phyloP scores from a whole-genome alignment of 2,329 filamentous ascomycete genomes.

The Acrocalymma vagum region DNA sequence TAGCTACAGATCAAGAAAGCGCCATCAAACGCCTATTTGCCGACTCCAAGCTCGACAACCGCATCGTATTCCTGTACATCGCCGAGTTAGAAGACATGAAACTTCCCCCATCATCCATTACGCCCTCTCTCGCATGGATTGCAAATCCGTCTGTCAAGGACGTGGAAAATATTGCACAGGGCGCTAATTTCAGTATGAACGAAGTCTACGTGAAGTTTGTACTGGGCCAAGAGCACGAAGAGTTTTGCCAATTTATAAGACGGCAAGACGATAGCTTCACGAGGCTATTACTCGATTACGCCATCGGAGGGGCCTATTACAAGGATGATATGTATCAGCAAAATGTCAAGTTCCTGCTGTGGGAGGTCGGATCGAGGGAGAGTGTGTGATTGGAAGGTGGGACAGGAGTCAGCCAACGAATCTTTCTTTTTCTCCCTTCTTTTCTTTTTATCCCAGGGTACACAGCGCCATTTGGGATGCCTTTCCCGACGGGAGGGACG shows the following conservation, averaged over 20 bases:
- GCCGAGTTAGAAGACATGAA: slow-evolving; percentile 15
- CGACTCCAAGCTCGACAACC: slow-evolving; percentile 15
- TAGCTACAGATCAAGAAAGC: slow-evolving; percentile 21
- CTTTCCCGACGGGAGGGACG: too few species aligned
- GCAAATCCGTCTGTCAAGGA: slow-evolving; percentile 27
- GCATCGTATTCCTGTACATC: slow-evolving; percentile 26
- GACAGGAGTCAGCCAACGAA: too few species aligned
- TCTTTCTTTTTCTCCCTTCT: too few species aligned
- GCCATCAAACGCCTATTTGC: slow-evolving; percentile 18
- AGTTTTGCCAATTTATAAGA: slow-evolving; percentile 31
- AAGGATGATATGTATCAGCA: slow-evolving; percentile 22
- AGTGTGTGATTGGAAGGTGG: slow-evolving; percentile 21
- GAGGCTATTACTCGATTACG: slow-evolving; percentile 25
- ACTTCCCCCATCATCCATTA: slow-evolving; percentile 12
- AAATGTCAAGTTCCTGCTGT: slow-evolving; percentile 30
- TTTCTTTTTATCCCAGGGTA: too few species aligned
- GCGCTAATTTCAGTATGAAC: slow-evolving; percentile 25
- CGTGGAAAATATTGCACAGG: slow-evolving; percentile 23
- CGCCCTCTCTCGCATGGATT: slow-evolving; percentile 22
- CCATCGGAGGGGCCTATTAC: slow-evolving; percentile 25
- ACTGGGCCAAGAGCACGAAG: slow-evolving; percentile 19
- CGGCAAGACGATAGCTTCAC: slow-evolving; percentile 28
- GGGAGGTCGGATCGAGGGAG: slow-evolving; percentile 29
- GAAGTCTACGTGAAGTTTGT: slow-evolving; percentile 28
- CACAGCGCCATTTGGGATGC: too few species aligned